Evolutionary conservation across 208 protist species (phyloP), one percentile per base, ranked within the genome.

Genomic region (Porcisia deanei): DNA sequence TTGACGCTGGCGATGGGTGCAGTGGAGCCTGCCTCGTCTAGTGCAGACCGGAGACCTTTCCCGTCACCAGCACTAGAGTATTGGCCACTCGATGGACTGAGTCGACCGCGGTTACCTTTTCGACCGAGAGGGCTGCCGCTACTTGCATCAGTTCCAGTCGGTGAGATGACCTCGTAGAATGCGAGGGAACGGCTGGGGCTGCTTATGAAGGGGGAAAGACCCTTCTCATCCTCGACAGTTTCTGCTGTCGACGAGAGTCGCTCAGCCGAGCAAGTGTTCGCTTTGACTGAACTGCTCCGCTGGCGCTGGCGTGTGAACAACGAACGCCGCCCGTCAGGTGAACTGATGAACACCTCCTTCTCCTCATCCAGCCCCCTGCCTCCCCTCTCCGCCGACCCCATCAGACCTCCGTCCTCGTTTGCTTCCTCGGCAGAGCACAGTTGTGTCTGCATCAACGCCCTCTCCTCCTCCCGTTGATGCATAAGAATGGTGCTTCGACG

Each of bases 111-210:
- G 66, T n/a, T 57, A 6, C 66, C 30, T 52, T 43, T 39, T n/a
- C 65, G 30, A 20, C 37, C 41, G 1, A 41, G 65, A 20, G 65
- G 25, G 9, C 69, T 70, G 25, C 30, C 66, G 6, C 3, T 7
- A 3, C 53, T 55, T 14, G 53, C 71, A 25, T 59, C 63, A 4
- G 39, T 58, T 16, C 45, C 73, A 57, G 43, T 72, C 9, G 88
- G 81, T 20, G 87, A 90, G 78, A 81, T 86, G 1, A 86, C 79
- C 61, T 90, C 91, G 71, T 89, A 88, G 74, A 92, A 93, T 4
- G 89, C 52, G 3, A 85, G 89, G 2, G 88, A 92, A 18, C 81
- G 82, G 73, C 88, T 88, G 6, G 87, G 88, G 68, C 91, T 95
- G 39, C 78, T 80, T 45, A 95, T 89, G 72, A 95, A 95, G 57